Conservation (phyloP, 148 eudicot species). For the Vaccinium myrtillus region DNA sequence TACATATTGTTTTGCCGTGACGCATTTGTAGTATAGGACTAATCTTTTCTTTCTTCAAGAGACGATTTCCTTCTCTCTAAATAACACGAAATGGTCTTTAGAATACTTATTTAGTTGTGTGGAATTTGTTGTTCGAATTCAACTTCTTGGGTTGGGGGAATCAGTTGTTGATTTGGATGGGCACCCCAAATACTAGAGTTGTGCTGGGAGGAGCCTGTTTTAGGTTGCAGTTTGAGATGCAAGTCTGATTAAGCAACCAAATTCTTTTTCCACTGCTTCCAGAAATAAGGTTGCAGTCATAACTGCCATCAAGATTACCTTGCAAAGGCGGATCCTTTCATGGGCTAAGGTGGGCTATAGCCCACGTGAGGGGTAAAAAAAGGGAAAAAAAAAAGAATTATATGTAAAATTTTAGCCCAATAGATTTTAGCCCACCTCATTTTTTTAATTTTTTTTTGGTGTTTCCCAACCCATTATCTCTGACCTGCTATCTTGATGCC, state of each 20-base stretch:
- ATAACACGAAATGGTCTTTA: not conserved
- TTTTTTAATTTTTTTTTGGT: no score
- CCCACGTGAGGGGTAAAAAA: no score
- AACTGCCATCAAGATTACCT: not conserved
- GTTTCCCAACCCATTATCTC: no score
- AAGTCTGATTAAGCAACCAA: not conserved
- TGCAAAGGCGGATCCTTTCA: not conserved
- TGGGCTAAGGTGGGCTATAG: no score
- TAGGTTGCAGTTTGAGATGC: not conserved
- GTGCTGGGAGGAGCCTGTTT: not conserved
- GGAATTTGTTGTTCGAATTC: constrained; percentile 11
- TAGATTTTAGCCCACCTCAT: no score
- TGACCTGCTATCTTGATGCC: no score
- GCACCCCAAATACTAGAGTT: not conserved
- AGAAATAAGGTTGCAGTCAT: not conserved
- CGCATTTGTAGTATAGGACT: not conserved
- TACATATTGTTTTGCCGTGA: not conserved
- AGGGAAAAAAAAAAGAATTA: no score
- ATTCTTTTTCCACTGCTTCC: not conserved
- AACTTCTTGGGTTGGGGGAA: constrained; percentile 4
- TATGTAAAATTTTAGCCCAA: no score
- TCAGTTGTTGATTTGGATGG: not conserved
- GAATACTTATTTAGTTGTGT: not conserved
- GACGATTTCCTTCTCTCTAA: not conserved
- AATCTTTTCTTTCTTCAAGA: not conserved